Conservation (phyloP, 306 rosid species). For the Arachis stenosperma region DNA sequence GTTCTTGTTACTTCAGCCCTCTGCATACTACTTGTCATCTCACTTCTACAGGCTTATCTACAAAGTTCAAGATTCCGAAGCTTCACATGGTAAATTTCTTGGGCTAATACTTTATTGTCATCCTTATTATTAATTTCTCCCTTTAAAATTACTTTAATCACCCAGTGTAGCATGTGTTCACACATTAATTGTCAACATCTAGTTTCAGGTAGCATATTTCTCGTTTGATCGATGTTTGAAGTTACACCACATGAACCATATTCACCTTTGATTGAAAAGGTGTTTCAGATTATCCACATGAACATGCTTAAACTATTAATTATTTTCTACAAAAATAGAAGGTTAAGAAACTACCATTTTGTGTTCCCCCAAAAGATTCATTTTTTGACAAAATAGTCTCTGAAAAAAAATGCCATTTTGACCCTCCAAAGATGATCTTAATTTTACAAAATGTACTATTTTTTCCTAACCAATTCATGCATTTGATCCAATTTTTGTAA, state of each 20-base stretch:
- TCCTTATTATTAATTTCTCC: not conserved
- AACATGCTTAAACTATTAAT: constrained; percentile 19
- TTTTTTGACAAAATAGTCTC: too few species aligned
- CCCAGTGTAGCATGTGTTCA: not conserved
- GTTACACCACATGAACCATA: not conserved
- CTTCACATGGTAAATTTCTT: constrained; percentile 55
- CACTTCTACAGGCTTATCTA: constrained; percentile 45
- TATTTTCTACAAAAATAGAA: constrained; percentile 11
- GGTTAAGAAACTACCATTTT: constrained; percentile 1
- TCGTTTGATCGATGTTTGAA: constrained; percentile 10
- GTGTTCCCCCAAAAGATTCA: too few species aligned
- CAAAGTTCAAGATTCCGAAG: constrained; percentile 52
- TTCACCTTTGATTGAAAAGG: not conserved
- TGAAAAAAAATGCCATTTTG: too few species aligned
- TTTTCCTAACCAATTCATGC: too few species aligned
- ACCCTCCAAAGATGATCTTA: too few species aligned
- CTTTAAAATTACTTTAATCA: not conserved
- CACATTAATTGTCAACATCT: constrained; percentile 15
- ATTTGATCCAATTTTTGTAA: too few species aligned
- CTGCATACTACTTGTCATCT: constrained; percentile 52
- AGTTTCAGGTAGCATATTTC: not conserved
- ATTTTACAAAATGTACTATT: too few species aligned
- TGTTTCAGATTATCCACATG: constrained; percentile 5
- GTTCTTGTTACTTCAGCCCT: constrained; percentile 54
- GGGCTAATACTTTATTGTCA: constrained; percentile 22